Base-by-base conservation (phyloP, 1,284 basidiomycete species). In the Sparassis latifolia region DNA sequence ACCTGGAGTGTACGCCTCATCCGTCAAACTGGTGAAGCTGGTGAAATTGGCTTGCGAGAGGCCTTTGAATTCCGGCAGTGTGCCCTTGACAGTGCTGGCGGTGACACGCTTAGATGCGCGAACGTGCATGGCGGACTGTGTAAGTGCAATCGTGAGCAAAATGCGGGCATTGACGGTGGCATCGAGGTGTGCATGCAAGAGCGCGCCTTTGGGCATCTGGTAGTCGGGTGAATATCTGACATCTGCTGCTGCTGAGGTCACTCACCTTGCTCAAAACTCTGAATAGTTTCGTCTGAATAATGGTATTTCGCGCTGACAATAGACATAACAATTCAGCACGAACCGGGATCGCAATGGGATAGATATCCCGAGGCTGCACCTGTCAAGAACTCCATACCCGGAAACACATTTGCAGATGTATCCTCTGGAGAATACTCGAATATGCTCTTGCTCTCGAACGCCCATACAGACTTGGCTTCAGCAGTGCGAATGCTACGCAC, bases 301-400 rank as follows among this genome's bases (percentile, higher is more conserved):
- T 83, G 46, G 82, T 75, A 38, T 66, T 67, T 52, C 76, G 76
- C 30, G 79, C 83, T 85, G 1, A 33, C 9, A 30, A 10, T 2
- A 37, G 33, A 4, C 28, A 42, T n/a, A n/a, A n/a, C n/a, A n/a
- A n/a, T n/a, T n/a, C n/a, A n/a, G n/a, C n/a, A n/a, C n/a, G n/a
- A n/a, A n/a, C n/a, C n/a, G n/a, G n/a, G n/a, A n/a, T n/a, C n/a
- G n/a, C n/a, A n/a, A n/a, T n/a, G n/a, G n/a, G n/a, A n/a, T n/a
- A n/a, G n/a, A n/a, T n/a, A n/a, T n/a, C n/a, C n/a, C n/a, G 12
- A 37, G 37, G 20, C 52, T 56, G 46, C 50, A 69, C 84, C 82
- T 47, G 81, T 86, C 55, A 87, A 66, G 58, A 87, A 89, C 56
- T 80, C 84, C 85, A 87, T 88, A 33, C 86, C 86, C 38, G 84